Base-by-base conservation (phyloP, 164 flowering plant species). In the Chloranthus sessilifolius region DNA sequence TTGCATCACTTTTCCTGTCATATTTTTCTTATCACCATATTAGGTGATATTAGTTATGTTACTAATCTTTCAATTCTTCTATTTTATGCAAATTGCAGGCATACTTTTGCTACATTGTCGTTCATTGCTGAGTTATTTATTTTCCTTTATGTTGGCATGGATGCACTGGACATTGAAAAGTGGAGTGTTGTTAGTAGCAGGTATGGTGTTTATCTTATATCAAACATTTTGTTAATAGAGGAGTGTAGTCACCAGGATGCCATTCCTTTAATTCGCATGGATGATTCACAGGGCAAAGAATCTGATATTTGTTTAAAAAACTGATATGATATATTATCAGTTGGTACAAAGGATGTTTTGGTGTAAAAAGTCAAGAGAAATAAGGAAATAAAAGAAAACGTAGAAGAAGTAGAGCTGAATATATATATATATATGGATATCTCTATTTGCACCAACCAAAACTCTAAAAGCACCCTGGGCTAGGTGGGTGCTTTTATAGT, bases 101-200 rank as follows among this genome's bases (percentile, higher is more conserved):
- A 90, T 65, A 64, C 86, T 40, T 90, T 90, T 71, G 95, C 95
- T 0, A 90, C 97, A 20, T 43, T 87, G 63, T 86, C 97, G 34
- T 90, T 84, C 67, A 67, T 86, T 37, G 76, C 83, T 21, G 97
- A 90, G 75, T 79, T 75, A 23, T 86, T 86, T 47, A 87, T 90
- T 68, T 90, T 90, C 69, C 85, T 86, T 38, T 89, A 89, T 55
- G 97, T 89, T 48, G 97, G 97, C 58, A 89, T 84, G 94, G 97
- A 89, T 71, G 95, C 97, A 36, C 61, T 90, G 74, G 97, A 90
- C 70, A 90, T 90, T 43, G 80, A 74, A 52, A 79, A 76, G 56
- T 79, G 77, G 84, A 59, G 60, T 29, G 46, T 66, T 47, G 76
- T 71, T 10, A 62, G 60, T 16, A 48, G 42, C 60, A 75, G 80